Evolutionary conservation across 2,329 filamentous ascomycete species (phyloP).

Genomic region (Diaporthe velutina): DNA sequence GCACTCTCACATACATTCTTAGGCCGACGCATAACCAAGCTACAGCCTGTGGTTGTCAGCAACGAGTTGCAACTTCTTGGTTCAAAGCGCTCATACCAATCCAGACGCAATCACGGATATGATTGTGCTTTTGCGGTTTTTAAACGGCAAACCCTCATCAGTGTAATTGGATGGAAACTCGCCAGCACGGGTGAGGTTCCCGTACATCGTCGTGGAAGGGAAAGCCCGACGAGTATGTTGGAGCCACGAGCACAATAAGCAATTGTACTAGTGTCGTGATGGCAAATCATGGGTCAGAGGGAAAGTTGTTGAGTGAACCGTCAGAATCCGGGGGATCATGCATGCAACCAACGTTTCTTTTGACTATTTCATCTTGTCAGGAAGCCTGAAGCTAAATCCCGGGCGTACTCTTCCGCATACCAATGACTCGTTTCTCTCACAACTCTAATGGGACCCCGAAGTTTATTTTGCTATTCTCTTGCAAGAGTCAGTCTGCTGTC

Average conservation of each 20-base stretch:
- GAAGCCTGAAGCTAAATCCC: background rate
- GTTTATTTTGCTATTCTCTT: background rate
- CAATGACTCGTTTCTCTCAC: background rate
- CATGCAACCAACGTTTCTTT: background rate
- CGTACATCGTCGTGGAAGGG: background rate
- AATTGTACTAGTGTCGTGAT: background rate
- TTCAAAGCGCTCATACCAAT: background rate
- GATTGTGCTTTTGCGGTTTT: conserved; percentile 4
- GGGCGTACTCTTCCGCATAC: background rate
- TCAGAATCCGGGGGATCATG: background rate
- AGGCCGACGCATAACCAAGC: conserved; percentile 1
- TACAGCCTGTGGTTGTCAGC: background rate
- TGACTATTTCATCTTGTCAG: background rate
- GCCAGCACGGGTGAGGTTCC: background rate
- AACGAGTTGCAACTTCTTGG: background rate
- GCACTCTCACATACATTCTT: background rate
- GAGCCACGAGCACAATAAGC: background rate
- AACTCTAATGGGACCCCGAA: background rate
- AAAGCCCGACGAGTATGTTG: background rate
- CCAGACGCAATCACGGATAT: background rate
- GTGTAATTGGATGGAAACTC: conserved; percentile 1
- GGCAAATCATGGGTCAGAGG: too few species aligned
- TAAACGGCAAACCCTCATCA: background rate
- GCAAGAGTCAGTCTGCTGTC: background rate
- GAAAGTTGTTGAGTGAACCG: background rate